phyloP scores from a whole-genome alignment of 2,329 filamentous ascomycete species.

The Cercospora canescens region DNA sequence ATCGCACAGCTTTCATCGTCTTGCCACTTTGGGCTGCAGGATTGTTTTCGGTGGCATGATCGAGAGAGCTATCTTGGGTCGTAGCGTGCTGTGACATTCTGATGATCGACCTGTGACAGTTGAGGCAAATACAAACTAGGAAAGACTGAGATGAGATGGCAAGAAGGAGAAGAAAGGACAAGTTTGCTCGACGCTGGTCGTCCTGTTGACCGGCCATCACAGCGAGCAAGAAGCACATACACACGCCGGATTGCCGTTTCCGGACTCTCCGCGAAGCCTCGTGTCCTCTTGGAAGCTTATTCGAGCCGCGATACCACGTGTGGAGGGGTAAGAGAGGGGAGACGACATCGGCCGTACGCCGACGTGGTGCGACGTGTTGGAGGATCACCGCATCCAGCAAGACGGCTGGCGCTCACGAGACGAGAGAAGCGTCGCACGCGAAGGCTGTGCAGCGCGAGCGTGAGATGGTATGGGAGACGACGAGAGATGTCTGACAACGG shows the following conservation, averaged over 20 bases:
- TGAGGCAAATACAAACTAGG: not conserved
- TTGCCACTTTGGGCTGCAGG: conserved; percentile 9
- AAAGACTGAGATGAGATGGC: not conserved
- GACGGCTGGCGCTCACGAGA: not conserved
- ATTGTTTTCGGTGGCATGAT: conserved; percentile 13
- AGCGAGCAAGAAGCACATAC: conserved; percentile 1
- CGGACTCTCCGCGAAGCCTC: not conserved
- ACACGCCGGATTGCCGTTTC: conserved; percentile 3
- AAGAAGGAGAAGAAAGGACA: not conserved
- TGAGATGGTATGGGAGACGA: not conserved
- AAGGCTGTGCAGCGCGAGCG: not conserved
- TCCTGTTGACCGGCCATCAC: not conserved
- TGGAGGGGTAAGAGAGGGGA: conserved; percentile 3
- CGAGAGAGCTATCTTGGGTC: conserved; percentile 14
- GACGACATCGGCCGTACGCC: not conserved
- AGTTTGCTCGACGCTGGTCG: not conserved
- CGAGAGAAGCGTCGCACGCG: not conserved
- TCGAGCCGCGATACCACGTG: not conserved
- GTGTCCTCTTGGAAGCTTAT: not conserved
- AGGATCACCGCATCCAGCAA: not conserved
- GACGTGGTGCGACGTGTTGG: not conserved
- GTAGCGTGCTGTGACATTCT: conserved; percentile 13
- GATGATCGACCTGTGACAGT: not conserved
- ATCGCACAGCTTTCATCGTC: conserved; percentile 40
- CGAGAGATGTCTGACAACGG: not conserved